Base-by-base conservation (phyloP, 305 asterid species). In the Fraxinus xanthoxyloides region DNA sequence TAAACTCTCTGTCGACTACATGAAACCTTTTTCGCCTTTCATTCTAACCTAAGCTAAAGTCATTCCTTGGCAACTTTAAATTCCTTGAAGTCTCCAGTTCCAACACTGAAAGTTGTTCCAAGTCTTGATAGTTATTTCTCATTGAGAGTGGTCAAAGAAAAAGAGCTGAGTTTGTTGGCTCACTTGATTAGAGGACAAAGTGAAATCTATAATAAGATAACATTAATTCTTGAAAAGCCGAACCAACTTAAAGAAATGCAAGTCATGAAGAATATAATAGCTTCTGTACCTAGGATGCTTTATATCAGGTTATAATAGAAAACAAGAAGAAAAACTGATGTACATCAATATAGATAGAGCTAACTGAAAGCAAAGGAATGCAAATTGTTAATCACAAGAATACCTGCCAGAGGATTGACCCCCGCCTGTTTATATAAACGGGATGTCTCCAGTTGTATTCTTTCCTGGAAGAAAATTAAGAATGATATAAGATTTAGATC, bases 391-490 rank as follows among this genome's bases (percentile, higher is more conserved):
- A 61, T 46, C 26, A 61, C 43, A 83, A 77, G 28, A 78, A 76
- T 89, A 93, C 98, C 98, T 87, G 98, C 98, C 74, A 92, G 87
- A 87, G 98, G 98, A 90, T 93, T 93, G 87, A 93, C 95, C 85
- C 95, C 97, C 61, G 98, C 98, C 85, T 92, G 95, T 79, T 65
- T 90, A 85, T 97, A 97, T 72, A 97, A 82, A 79, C 99, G 98
- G 67, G 98, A 86, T 79, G 99, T 94, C 91, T 97, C 99, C 19
- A 97, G 99, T 85, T 94, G 98, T 88, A 97, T 94, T 88, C 99
- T 94, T 89, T 97, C 99, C 99, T 97, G 91, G 78, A 86, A 87
- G 56, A 19, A 77, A 69, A 63, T 36, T n/a, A 76, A 59, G 56
- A 73, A 77, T 31, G 38, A 48, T 31, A 69, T 23, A 8, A 63